Evolutionary conservation across 768 basidiomycete genomes (phyloP).

Genomic region (Rhodotorula taiwanensis): DNA sequence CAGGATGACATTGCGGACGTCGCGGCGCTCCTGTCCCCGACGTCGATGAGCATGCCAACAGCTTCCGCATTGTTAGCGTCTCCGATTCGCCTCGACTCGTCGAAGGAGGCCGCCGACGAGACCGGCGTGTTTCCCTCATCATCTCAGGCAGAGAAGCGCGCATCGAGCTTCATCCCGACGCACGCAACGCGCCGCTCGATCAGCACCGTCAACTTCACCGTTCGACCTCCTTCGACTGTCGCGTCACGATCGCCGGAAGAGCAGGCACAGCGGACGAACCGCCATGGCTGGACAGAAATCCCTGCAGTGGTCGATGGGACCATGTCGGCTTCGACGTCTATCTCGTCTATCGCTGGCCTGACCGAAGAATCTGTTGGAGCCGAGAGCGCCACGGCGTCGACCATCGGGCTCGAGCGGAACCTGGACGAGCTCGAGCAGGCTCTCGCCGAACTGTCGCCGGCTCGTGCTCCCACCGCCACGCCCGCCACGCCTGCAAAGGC

Average conservation of each 20-base stretch:
- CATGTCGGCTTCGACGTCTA: constrained; percentile 16
- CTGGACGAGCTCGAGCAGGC: constrained; percentile 41
- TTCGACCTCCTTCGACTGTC: constrained; percentile 30
- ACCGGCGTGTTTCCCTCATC: constrained; percentile 14
- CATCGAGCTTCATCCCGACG: constrained; percentile 11
- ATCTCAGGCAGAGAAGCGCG: background rate
- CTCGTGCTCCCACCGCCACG: background rate
- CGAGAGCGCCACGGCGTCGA: constrained; percentile 27
- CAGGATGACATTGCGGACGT: constrained; percentile 38
- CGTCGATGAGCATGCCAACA: constrained; percentile 5
- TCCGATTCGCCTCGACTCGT: constrained; percentile 35
- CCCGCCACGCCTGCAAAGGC: background rate
- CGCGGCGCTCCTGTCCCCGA: constrained; percentile 23
- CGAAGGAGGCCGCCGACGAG: background rate
- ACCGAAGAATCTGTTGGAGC: no score
- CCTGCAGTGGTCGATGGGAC: constrained; percentile 20
- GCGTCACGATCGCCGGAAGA: constrained; percentile 27
- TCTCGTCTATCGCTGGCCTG: constrained; percentile 6
- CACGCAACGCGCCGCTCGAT: constrained; percentile 23
- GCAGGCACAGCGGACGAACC: constrained; percentile 18
- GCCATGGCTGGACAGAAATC: constrained; percentile 28
- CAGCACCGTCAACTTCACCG: constrained; percentile 30
- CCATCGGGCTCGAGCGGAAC: constrained; percentile 36
- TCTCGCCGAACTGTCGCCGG: constrained; percentile 38
- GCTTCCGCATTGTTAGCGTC: constrained; percentile 39